Percentiles rank a stretch among this genome's conserved stretches.
Conservation (phyloP, 2,329 filamentous ascomycete species). For the Harringtonia aguacate region DNA sequence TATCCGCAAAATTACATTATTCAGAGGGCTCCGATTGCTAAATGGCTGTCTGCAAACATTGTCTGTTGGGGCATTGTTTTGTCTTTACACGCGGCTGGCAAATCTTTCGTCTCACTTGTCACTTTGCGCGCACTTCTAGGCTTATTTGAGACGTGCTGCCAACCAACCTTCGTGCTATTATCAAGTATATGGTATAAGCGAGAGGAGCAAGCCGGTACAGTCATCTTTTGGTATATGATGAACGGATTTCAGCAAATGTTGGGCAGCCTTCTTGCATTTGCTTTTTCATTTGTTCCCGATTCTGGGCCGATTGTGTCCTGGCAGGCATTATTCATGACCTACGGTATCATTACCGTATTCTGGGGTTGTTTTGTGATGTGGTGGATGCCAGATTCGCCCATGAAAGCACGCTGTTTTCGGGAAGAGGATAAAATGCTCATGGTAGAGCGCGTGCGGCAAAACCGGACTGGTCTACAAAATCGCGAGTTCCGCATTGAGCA, state of each 20-base stretch:
- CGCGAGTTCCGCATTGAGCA: constrained; percentile 34
- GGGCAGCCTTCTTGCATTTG: constrained; percentile 59
- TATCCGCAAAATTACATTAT: no score
- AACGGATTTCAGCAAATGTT: constrained; percentile 65
- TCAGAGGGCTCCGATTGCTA: no score
- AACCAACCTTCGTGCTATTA: constrained; percentile 57
- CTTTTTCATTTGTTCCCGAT: constrained; percentile 42
- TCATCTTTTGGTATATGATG: constrained; percentile 70
- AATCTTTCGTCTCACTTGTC: no score
- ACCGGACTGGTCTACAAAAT: constrained; percentile 54
- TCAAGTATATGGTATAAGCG: constrained; percentile 62
- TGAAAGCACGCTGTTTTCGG: constrained; percentile 58
- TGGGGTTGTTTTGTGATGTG: constrained; percentile 54
- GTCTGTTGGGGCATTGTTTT: no score
- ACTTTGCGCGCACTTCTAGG: constrained; percentile 54
- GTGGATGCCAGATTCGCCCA: constrained; percentile 60
- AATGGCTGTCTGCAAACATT: no score
- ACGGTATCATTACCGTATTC: constrained; percentile 50
- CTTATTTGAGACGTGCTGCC: constrained; percentile 59
- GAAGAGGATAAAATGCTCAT: constrained; percentile 55
- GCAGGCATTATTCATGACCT: constrained; percentile 58
- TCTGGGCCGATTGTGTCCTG: constrained; percentile 48
- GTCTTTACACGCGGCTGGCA: no score
- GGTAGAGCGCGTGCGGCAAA: constrained; percentile 48
- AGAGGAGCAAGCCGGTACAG: constrained; percentile 53